Evolutionary conservation across 805 yeast genomes (phyloP), one percentile per base, ranked within the genome.

Genomic region (Geotrichum ghanense): DNA sequence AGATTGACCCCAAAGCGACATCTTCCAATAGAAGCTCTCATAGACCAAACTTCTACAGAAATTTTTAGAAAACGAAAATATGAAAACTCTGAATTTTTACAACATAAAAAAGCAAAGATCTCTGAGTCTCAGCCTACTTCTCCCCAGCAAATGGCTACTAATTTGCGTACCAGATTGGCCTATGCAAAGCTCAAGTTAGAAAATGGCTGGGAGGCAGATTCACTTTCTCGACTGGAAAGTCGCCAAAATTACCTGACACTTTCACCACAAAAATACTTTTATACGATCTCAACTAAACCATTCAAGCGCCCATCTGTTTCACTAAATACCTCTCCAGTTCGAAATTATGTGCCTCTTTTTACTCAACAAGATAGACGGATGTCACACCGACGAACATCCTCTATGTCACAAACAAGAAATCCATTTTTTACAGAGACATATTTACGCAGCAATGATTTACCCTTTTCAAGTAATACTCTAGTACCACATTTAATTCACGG

Each of bases 121-220:
- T n/a, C 37, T 12, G 5, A 6, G 37, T 25, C 31, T 9, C 31
- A 25, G 31, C 31, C 31, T 9, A 12, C 37, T 6, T 31, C 37
- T 6, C 37, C 37, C 12, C 10, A 31, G 16, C 37, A 84, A 2
- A 66, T 59, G 5, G 62, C 83, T 2, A 58, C 60, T n/a, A 55
- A 50, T 43, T 41, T 55, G 37, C 45, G 51, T 20, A 53, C 48
- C 21, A 46, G 49, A 26, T 41, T 48, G 19, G 25, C 48, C 16
- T 53, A 42, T 40, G 54, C 53, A n/a, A 43, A 50, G 22, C 20
- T 48, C 24, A 50, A 53, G 44, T 37, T 51, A 9, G 48, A 48
- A 22, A 49, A 45, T 9, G 53, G 53, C 9, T 49, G 53, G 52
- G 46, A 52, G 3, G 45, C 40, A 19, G 46, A 48, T 42, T 42